Conservation (phyloP, 768 basidiomycete species). For the Panaeolus papilionaceus region DNA sequence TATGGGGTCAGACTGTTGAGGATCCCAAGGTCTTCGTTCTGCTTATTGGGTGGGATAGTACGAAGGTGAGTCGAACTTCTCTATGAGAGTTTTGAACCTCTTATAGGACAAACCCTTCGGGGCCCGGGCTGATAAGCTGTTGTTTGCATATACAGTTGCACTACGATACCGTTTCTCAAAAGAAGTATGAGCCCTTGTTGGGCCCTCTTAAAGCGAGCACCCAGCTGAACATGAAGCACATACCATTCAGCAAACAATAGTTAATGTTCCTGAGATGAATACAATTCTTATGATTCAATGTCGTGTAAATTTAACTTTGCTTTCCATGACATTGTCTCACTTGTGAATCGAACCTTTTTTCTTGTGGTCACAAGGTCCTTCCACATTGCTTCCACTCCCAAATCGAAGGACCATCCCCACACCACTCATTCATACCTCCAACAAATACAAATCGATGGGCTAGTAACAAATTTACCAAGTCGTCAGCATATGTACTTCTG, state of each 20-base stretch:
- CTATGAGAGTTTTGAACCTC: neutral
- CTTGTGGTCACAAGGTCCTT: no score
- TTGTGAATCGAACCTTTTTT: no score
- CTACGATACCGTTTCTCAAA: constrained; percentile 8
- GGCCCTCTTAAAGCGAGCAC: neutral
- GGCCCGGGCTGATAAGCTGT: neutral
- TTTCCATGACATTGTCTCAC: no score
- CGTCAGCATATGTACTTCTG: no score
- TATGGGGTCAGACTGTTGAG: constrained; percentile 23
- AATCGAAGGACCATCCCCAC: no score
- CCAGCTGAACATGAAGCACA: constrained; percentile 13
- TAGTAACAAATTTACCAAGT: no score
- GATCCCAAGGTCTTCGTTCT: constrained; percentile 21
- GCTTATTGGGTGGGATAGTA: constrained; percentile 26
- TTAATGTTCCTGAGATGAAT: neutral
- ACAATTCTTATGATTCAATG: no score
- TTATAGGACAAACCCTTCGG: neutral
- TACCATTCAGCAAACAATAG: neutral
- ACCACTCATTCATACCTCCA: no score
- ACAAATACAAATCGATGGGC: no score
- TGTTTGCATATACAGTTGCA: constrained; percentile 7
- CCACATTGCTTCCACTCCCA: no score
- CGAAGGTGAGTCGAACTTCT: constrained; percentile 20
- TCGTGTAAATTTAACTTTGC: no score
- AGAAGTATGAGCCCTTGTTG: neutral